phyloP scores from a whole-genome alignment of 2,329 filamentous ascomycete species.

The Davidsoniella neocaledoniae region DNA sequence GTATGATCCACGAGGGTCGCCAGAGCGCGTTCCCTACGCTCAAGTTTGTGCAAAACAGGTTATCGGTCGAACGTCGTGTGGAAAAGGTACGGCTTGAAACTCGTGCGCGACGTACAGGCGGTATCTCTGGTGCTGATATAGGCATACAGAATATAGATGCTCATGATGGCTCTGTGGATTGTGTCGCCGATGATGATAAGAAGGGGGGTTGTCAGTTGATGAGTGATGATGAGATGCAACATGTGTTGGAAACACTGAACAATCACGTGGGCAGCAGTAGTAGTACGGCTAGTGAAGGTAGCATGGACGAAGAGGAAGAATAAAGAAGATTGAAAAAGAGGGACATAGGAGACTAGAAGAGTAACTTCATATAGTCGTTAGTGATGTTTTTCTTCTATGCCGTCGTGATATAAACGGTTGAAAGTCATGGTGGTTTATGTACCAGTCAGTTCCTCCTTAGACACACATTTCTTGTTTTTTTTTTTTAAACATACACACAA shows the following conservation, averaged over 20 bases:
- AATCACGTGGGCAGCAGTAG: slow-evolving; percentile 15
- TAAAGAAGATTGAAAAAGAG: background rate
- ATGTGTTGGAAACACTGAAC: slow-evolving; percentile 23
- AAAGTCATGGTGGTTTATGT: background rate
- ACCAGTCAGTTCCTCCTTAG: background rate
- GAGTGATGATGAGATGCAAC: slow-evolving; percentile 41
- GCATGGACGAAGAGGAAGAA: slow-evolving; percentile 7
- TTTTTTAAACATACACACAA: background rate
- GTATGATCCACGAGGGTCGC: slow-evolving; percentile 83
- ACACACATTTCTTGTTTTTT: background rate
- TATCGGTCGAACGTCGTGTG: slow-evolving; percentile 63
- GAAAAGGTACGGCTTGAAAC: slow-evolving; percentile 41
- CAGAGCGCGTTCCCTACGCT: slow-evolving; percentile 82
- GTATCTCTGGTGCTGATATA: slow-evolving; percentile 30
- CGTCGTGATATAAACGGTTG: background rate
- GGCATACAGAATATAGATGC: slow-evolving; percentile 15
- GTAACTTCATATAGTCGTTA: no score
- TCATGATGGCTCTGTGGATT: no score
- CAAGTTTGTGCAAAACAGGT: slow-evolving; percentile 74
- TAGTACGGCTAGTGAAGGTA: background rate
- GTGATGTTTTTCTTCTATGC: no score
- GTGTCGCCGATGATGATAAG: slow-evolving; percentile 13
- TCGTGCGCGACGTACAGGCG: slow-evolving; percentile 31
- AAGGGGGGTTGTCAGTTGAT: slow-evolving; percentile 34
- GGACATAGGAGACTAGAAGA: background rate